A percentile compares a stretch with the other conserved stretches of the same genome.
Evolutionary conservation across 2,329 filamentous ascomycete genomes (phyloP).

Genomic region (Aspergillus persii): DNA sequence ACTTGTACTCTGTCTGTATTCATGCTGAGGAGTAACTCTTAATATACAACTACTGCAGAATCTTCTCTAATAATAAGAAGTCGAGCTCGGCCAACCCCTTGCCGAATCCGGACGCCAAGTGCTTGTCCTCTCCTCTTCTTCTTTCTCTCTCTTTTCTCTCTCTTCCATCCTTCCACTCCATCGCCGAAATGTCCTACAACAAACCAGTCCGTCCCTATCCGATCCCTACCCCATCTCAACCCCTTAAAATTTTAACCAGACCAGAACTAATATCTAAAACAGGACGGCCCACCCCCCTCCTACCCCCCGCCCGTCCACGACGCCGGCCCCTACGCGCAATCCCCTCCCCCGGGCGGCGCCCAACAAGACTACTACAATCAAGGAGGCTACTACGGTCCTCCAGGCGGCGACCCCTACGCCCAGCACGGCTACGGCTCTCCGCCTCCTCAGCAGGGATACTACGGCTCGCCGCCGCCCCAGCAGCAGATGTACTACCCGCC

Average conservation of each 20-base stretch:
- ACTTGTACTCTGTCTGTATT: too few relatives aligned
- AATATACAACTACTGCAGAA: too few relatives aligned
- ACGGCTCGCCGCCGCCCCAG: conserved; percentile 21
- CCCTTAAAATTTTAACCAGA: neutral
- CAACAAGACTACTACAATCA: conserved; percentile 35
- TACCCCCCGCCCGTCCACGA: conserved; percentile 37
- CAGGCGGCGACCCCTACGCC: conserved; percentile 14
- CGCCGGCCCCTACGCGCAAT: conserved; percentile 23
- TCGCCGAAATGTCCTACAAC: conserved; percentile 30
- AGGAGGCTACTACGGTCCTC: conserved; percentile 19
- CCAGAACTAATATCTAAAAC: neutral
- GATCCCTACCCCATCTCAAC: neutral
- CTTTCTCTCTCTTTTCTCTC: neutral
- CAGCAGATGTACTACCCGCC: conserved; percentile 28
- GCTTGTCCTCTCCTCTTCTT: neutral
- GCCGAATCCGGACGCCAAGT: neutral
- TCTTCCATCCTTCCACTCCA: neutral
- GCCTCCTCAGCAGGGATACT: conserved; percentile 33
- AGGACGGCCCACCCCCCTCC: conserved; percentile 38
- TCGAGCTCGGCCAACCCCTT: neutral
- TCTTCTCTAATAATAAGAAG: neutral
- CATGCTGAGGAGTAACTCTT: too few relatives aligned
- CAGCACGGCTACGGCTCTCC: neutral
- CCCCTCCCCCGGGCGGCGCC: conserved; percentile 27
- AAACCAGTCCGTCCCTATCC: conserved; percentile 28